Evolutionary conservation across 345 rosid genomes (phyloP).

Genomic region (Alliaria petiolata): DNA sequence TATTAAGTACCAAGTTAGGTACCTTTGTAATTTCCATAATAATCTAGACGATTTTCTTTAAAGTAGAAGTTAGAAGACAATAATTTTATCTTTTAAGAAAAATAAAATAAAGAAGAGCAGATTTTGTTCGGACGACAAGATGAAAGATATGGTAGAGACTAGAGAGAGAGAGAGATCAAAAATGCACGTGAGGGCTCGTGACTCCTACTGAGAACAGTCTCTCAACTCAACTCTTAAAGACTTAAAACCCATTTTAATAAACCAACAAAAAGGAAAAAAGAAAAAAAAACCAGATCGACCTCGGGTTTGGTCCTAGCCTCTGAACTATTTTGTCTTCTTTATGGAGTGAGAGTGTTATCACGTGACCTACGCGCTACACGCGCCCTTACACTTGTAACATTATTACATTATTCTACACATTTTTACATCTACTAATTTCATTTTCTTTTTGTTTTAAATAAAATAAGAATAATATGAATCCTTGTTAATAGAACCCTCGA

Average conservation of each 20-base stretch:
- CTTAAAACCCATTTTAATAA: conserved; percentile 14
- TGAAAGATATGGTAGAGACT: conserved; percentile 1
- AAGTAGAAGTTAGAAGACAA: background rate
- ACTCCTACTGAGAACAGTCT: conserved; percentile 28
- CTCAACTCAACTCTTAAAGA: no score
- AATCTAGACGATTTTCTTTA: background rate
- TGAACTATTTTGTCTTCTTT: conserved; percentile 32
- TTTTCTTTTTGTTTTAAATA: background rate
- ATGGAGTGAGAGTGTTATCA: conserved; percentile 19
- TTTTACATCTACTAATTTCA: conserved; percentile 7
- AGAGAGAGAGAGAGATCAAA: background rate
- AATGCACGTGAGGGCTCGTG: conserved; percentile 40
- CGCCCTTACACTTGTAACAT: conserved; percentile 34
- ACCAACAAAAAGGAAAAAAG: background rate
- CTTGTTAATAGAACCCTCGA: background rate
- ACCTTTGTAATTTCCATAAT: background rate
- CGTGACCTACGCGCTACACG: conserved; percentile 38
- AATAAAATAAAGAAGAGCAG: conserved; percentile 1
- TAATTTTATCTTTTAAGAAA: background rate
- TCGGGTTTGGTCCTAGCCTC: conserved; percentile 34
- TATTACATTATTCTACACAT: background rate
- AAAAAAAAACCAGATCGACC: conserved; percentile 26
- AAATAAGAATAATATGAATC: background rate
- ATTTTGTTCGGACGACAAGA: conserved; percentile 28
- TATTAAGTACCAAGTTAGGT: background rate